Conservation (phyloP, 495 filamentous ascomycete species). For the Aspergillus ellipticus region DNA sequence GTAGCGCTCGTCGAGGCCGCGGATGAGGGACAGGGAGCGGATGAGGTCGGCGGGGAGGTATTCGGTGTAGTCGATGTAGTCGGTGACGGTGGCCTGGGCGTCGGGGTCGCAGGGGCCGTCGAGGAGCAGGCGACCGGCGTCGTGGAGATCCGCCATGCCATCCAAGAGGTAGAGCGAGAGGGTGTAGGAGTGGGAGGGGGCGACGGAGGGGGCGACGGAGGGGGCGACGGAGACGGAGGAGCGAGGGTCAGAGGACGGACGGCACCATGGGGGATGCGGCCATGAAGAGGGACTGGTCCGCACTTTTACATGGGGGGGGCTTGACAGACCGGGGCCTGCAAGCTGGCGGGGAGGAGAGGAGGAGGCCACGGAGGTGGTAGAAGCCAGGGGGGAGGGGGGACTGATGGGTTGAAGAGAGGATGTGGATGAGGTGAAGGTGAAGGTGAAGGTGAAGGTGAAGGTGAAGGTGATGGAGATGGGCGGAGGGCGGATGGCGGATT, state of each 20-base stretch:
- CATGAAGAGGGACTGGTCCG: constrained; percentile 12
- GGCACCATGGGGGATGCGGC: constrained; percentile 20
- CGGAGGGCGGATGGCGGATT: not conserved
- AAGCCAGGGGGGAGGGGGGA: not conserved
- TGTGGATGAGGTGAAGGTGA: not conserved
- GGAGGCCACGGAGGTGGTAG: not conserved
- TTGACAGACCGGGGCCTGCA: constrained; percentile 1
- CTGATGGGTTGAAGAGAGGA: not conserved
- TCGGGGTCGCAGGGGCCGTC: constrained; percentile 71
- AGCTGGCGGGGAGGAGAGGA: not conserved
- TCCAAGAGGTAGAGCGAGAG: constrained; percentile 15
- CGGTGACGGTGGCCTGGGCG: constrained; percentile 87
- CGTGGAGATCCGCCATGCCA: constrained; percentile 37
- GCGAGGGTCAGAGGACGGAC: constrained; percentile 12
- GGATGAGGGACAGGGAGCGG: constrained; percentile 84
- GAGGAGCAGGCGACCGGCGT: constrained; percentile 44
- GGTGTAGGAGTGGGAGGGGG: constrained; percentile 14
- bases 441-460: not conserved
- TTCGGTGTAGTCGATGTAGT: constrained; percentile 96
- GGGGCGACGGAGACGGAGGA: constrained; percentile 9
- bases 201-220: constrained; percentile 2
- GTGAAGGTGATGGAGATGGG: not conserved
- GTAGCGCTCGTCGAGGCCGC: constrained; percentile 74
- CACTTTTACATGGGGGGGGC: constrained; percentile 7
- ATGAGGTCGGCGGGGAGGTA: constrained; percentile 91